Evolutionary conservation across 495 filamentous ascomycete genomes (phyloP).

Genomic region (Trichoderma parareesei): DNA sequence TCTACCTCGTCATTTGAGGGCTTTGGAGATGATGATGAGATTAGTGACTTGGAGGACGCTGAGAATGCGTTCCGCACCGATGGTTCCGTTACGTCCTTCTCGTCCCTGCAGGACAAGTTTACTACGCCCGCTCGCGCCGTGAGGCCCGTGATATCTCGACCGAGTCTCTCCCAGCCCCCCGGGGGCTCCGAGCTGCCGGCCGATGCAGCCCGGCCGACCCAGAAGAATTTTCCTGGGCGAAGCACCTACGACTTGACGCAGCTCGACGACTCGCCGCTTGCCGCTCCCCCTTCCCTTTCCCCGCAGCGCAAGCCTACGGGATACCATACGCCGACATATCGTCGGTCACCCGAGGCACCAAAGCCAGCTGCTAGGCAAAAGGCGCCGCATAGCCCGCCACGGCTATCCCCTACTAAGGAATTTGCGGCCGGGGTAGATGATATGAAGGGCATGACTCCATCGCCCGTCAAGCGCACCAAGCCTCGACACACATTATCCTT

Average conservation of each 20-base stretch:
- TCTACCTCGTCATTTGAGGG: neutral
- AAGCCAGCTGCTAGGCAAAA: neutral
- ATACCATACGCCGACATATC: neutral
- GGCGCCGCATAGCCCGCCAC: neutral
- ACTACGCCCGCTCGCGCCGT: neutral
- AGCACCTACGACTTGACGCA: conserved; percentile 6
- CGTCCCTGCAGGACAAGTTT: neutral
- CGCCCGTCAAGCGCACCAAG: conserved; percentile 40
- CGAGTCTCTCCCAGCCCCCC: neutral
- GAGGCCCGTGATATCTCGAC: conserved; percentile 1
- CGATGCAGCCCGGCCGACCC: neutral
- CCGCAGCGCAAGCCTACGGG: neutral
- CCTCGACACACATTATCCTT: conserved; percentile 43
- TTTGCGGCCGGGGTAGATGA: conserved; percentile 48
- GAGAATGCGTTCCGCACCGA: conserved; percentile 1
- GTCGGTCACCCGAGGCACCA: neutral
- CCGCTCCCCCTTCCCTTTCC: neutral
- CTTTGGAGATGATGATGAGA: neutral
- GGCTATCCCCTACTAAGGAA: conserved; percentile 33
- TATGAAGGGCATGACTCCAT: conserved; percentile 41
- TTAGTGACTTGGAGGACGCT: conserved; percentile 5
- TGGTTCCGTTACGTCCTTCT: neutral
- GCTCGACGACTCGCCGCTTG: conserved; percentile 4
- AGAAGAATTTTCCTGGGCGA: neutral
- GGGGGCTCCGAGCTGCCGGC: neutral